These are phyloP conservation scores for Schizopora paradoxa DNA, from an alignment of 1,284 basidiomycete species.

Conservation along the genomic window DNA sequence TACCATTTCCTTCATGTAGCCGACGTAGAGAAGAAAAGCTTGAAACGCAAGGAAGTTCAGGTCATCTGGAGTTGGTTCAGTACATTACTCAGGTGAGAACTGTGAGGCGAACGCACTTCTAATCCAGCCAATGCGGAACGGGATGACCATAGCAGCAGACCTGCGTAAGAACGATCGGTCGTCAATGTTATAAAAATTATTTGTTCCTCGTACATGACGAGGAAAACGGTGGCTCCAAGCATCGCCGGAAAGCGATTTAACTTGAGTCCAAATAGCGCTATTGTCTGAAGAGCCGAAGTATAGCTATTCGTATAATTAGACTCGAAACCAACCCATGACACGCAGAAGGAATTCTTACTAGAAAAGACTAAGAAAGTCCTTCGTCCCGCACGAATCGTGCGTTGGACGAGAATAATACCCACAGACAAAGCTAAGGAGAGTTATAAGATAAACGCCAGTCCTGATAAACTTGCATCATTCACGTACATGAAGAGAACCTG, in stretches of 20 bases:
- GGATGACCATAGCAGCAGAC: constrained; percentile 48
- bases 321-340: not conserved
- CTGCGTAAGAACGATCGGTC: constrained; percentile 28
- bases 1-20: constrained; percentile 48
- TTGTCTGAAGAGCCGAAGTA: constrained; percentile 61
- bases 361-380: constrained; percentile 59
- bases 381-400: constrained; percentile 34
- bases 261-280: constrained; percentile 74
- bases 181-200: not conserved
- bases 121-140: constrained; percentile 43
- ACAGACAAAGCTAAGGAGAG: constrained; percentile 44
- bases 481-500: constrained; percentile 54
- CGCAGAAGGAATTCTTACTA: constrained; percentile 47
- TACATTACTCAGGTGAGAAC: not conserved
- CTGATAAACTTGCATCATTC: not conserved
- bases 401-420: constrained; percentile 37
- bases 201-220: constrained; percentile 45
- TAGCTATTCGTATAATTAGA: constrained; percentile 31
- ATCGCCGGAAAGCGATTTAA: constrained; percentile 64
- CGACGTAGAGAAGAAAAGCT: constrained; percentile 49
- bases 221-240: constrained; percentile 51
- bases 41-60: constrained; percentile 67
- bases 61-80: constrained; percentile 37
- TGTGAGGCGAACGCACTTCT: constrained; percentile 41
- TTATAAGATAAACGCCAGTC: not conserved